Evolutionary conservation across 2,329 filamentous ascomycete species (phyloP).

Genomic region (Beauveria sp.): DNA sequence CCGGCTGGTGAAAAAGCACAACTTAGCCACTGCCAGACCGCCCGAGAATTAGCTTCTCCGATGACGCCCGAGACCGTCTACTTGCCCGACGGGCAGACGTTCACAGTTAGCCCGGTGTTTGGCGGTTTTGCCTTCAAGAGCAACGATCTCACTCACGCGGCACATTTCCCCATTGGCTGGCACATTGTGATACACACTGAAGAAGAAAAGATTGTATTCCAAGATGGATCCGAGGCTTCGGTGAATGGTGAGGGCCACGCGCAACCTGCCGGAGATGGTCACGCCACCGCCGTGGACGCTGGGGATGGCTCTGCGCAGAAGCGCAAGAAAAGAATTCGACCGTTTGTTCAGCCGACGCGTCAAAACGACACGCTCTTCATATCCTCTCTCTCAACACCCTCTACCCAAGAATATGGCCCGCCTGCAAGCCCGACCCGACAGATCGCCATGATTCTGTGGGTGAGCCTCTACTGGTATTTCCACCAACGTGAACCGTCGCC

Average conservation of each 20-base stretch:
- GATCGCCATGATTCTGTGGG: conserved; percentile 95
- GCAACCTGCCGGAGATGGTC: neutral
- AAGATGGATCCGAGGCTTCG: neutral
- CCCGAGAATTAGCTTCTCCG: neutral
- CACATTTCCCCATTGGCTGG: conserved; percentile 79
- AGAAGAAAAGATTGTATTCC: conserved; percentile 20
- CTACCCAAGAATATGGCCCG: conserved; percentile 70
- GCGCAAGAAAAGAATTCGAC: conserved; percentile 19
- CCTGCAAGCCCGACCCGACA: conserved; percentile 75
- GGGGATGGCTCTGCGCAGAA: neutral
- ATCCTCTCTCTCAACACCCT: conserved; percentile 81
- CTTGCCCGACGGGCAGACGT: conserved; percentile 80
- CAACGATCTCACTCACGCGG: conserved; percentile 62
- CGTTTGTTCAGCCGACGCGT: conserved; percentile 66
- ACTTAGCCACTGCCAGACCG: neutral
- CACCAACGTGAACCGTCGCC: conserved; percentile 70
- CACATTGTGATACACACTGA: conserved; percentile 78
- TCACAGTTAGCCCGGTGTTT: conserved; percentile 78
- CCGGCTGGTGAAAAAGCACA: neutral
- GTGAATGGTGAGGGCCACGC: neutral
- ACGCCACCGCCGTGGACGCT: conserved; percentile 7
- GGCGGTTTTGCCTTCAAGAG: conserved; percentile 87
- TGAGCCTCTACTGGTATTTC: conserved; percentile 95
- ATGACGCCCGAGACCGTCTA: conserved; percentile 47
- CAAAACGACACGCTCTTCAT: conserved; percentile 80